These are phyloP conservation scores for Exophiala calicioides DNA, from an alignment of 2,329 filamentous ascomycete genomes.

Conservation along the genomic window DNA sequence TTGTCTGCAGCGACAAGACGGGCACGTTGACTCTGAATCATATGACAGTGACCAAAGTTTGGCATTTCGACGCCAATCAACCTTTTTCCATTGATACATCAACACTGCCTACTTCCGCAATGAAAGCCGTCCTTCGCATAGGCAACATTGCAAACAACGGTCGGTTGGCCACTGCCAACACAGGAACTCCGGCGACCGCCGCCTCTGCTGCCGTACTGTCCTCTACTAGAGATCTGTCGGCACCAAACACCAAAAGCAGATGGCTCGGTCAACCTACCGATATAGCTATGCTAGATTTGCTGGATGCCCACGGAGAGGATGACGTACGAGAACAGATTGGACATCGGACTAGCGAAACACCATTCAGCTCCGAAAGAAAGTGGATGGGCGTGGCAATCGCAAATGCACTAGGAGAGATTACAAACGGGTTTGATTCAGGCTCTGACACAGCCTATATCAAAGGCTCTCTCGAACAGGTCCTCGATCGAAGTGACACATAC, in stretches of 20 bases:
- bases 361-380: slow-evolving; percentile 95
- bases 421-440: slow-evolving; percentile 58
- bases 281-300: slow-evolving; percentile 90
- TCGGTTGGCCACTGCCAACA: slow-evolving; percentile 75
- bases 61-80: slow-evolving; percentile 75
- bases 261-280: slow-evolving; percentile 98
- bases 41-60: slow-evolving; percentile 96
- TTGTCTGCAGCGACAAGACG: slow-evolving; percentile 99
- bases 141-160: slow-evolving; percentile 97
- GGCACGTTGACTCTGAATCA: slow-evolving; percentile 96
- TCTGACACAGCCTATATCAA: slow-evolving; percentile 92
- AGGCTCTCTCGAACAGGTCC: slow-evolving; percentile 83
- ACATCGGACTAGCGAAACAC: slow-evolving; percentile 78
- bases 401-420: slow-evolving; percentile 43
- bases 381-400: slow-evolving; percentile 98
- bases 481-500: slow-evolving; percentile 87
- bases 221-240: slow-evolving; percentile 67
- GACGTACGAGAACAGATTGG: slow-evolving; percentile 86
- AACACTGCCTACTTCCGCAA: slow-evolving; percentile 67
- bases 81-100: slow-evolving; percentile 61
- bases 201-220: slow-evolving; percentile 79
- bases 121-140: slow-evolving; percentile 79
- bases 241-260: slow-evolving; percentile 71
- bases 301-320: slow-evolving; percentile 88
- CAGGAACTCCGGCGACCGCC: slow-evolving; percentile 66